Percentiles rank a stretch among this genome's conserved stretches.
These are phyloP conservation scores for Rhodotorula sp. DNA, from an alignment of 1,284 basidiomycete species.

Conservation along the genomic window DNA sequence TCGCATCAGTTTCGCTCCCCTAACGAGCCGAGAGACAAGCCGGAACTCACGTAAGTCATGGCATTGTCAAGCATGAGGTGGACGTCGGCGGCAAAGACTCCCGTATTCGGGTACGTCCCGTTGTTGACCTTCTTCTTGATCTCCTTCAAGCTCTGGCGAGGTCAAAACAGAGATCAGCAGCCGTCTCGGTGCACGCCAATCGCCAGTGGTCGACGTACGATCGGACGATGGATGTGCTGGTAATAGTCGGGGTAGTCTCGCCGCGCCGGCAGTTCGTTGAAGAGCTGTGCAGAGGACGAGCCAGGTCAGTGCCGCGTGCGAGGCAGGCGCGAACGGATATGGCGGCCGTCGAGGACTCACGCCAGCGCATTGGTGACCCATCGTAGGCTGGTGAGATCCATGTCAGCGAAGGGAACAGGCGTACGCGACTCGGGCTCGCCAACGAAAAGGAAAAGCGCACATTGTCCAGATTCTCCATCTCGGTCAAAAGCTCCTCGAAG, in stretches of 20 bases:
- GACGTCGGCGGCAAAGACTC: conserved; percentile 76
- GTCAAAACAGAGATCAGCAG: neutral
- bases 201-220: conserved; percentile 48
- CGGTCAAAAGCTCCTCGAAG: conserved; percentile 74
- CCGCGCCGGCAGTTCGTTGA: conserved; percentile 50
- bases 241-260: conserved; percentile 92
- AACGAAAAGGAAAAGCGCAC: conserved; percentile 49
- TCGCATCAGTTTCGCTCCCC: no score
- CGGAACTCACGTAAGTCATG: conserved; percentile 60
- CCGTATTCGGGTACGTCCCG: conserved; percentile 66
- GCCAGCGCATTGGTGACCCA: conserved; percentile 36
- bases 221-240: conserved; percentile 67
- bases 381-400: conserved; percentile 20
- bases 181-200: neutral
- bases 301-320: no score
- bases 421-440: conserved; percentile 63
- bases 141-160: conserved; percentile 63
- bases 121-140: conserved; percentile 78
- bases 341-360: neutral
- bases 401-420: conserved; percentile 34
- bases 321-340: neutral
- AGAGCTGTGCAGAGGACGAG: conserved; percentile 23
- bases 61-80: conserved; percentile 89
- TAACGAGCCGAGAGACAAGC: neutral
- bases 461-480: conserved; percentile 72